phyloP scores from a whole-genome alignment of 495 filamentous ascomycete species.

The Neurospora sp. region DNA sequence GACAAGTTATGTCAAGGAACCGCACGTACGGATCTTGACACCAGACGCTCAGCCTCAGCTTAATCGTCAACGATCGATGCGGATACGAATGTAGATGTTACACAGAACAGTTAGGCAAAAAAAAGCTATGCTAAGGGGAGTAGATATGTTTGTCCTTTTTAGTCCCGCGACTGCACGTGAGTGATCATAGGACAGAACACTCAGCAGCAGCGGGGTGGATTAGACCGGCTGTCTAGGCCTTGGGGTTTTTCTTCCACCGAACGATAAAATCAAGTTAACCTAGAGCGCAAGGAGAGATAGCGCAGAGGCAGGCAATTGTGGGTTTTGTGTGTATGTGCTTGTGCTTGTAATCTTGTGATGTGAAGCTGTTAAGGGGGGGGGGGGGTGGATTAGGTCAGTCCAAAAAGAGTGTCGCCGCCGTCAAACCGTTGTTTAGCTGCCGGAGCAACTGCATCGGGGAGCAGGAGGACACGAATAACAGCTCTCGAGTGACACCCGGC shows the following conservation, averaged over 20 bases:
- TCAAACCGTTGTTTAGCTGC: background rate
- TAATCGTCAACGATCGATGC: background rate
- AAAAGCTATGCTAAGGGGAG: background rate
- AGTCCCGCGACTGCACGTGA: constrained; percentile 46
- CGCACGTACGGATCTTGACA: background rate
- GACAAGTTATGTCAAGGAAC: background rate
- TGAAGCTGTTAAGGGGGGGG: background rate
- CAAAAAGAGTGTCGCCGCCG: background rate
- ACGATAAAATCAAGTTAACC: constrained; percentile 47
- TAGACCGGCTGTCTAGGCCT: constrained; percentile 52
- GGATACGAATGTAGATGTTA: background rate
- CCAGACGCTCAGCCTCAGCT: background rate
- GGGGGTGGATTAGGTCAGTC: background rate
- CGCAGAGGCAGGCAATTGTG: constrained; percentile 50
- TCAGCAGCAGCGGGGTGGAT: constrained; percentile 48
- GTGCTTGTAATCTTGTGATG: background rate
- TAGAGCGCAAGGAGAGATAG: constrained; percentile 38
- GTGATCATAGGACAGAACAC: constrained; percentile 9
- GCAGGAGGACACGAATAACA: background rate
- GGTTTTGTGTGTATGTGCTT: constrained; percentile 19
- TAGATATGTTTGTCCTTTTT: constrained; percentile 45
- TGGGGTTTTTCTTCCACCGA: constrained; percentile 48
- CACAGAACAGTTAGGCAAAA: background rate
- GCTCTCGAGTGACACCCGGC: background rate
- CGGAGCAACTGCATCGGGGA: background rate